Evolutionary conservation across 2,329 filamentous ascomycete species (phyloP).

Genomic region (Fusarium concolor): DNA sequence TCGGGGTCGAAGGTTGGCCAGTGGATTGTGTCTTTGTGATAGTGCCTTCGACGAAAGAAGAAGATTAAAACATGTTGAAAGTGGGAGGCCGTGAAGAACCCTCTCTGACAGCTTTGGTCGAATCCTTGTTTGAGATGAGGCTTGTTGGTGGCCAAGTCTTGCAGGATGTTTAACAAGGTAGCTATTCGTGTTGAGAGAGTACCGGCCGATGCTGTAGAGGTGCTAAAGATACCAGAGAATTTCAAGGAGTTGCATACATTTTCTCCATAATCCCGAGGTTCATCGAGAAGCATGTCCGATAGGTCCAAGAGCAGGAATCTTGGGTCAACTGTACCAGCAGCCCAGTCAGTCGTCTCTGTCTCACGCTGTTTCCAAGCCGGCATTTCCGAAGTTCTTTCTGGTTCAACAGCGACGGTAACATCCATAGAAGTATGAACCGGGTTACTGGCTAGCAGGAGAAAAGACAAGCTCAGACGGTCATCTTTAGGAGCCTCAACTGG

Average conservation of each 20-base stretch:
- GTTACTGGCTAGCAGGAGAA: slow-evolving; percentile 15
- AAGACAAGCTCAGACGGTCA: not conserved
- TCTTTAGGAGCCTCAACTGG: not conserved
- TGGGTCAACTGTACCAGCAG: slow-evolving; percentile 9
- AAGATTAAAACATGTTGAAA: slow-evolving; percentile 11
- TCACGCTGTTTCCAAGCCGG: slow-evolving; percentile 8
- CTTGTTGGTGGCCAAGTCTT: not conserved
- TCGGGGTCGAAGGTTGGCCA: slow-evolving; percentile 37
- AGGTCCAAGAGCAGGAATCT: slow-evolving; percentile 19
- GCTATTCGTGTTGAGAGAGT: not conserved
- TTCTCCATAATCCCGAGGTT: not conserved
- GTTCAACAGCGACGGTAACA: slow-evolving; percentile 13
- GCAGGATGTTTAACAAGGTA: not conserved
- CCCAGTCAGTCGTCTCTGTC: not conserved
- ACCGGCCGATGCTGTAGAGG: not conserved
- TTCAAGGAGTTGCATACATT: accelerated
- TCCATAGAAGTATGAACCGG: slow-evolving; percentile 11
- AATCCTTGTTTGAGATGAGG: slow-evolving; percentile 12
- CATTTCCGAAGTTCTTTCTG: slow-evolving; percentile 6
- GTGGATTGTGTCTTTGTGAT: slow-evolving; percentile 15
- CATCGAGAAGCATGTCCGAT: slow-evolving; percentile 16
- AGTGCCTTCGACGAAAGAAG: slow-evolving; percentile 23
- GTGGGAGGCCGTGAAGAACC: slow-evolving; percentile 9
- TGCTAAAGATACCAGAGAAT: not conserved
- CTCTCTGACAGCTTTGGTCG: not conserved